Base-by-base conservation (phyloP, 2,329 filamentous ascomycete species). In the Myriosclerotinia duriaeana region DNA sequence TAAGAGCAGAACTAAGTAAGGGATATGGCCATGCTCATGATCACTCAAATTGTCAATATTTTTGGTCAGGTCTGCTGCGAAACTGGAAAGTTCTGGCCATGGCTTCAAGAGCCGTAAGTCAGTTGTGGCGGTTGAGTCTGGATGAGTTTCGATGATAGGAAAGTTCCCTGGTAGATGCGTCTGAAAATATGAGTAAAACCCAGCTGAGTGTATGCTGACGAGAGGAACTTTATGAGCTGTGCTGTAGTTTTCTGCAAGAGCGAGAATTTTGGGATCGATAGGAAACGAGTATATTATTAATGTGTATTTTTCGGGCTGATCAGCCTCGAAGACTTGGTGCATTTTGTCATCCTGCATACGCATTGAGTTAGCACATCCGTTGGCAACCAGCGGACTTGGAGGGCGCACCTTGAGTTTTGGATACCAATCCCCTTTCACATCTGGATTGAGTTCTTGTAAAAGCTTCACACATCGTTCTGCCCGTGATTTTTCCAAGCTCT, bases 81-180 rank as follows among this genome's bases (percentile, higher is more conserved):
- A 93, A 4, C 84, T 81, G 2, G 81, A 77, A 17, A 99, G 84
- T 76, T 95, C 93, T 26, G 89, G 85, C 94, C 95, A 99, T 46
- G 95, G 94, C 44, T 84, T 85, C 5, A 97, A 80, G 15, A 99
- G 83, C 60, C 95, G 88, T 44, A 99, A 83, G 73, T 99, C 95
- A 66, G 90, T 89, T 0, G 87, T 95, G 9, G 92, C 88, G 50
- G 92, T 91, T 52, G 92, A 87, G 70, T 96, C 93, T 0, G 95
- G 95, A 75, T 99, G 95, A 54, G 95, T 98, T 76, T 99, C 94
- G 69, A 99, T 91, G 66, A 99, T 90, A 6, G 94, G 93, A 73
- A 96, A 97, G 38, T 88, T 86, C n/a, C 87, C 82, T 12, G 91
- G 89, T 38, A 97, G 81, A 71, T 86, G 83, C 38, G 96, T 82